Evolutionary conservation across 176 grass and related monocot genomes (phyloP), one percentile per base, ranked within the genome.

Genomic region (Thalia dealbata): DNA sequence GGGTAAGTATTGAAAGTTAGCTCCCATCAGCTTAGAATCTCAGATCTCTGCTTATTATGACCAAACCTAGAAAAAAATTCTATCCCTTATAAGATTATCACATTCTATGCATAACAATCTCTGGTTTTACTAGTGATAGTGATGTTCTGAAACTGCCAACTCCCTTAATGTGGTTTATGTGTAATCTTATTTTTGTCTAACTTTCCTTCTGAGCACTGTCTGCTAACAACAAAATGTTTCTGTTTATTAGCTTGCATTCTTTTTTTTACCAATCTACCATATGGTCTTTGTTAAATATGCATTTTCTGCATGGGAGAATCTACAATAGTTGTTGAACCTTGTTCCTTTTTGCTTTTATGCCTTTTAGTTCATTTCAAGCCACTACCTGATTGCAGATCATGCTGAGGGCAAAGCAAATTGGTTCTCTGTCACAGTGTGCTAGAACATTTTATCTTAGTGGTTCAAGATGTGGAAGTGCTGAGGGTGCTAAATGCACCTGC

Each of bases 401-500:
- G 93, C 87, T 97, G 78, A 87, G 89, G 73, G 79, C 93, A 81
- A 97, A 97, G 83, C 93, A 97, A 83, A 80, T 97, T 16, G 73
- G 89, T 73, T 82, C 85, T 56, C 76, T 97, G 58, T 84, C 87
- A 10, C 93, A 97, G 54, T 92, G 87, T 82, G 93, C 93, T 50
- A 80, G 93, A 50, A 84, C 89, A 32, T 97, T 97, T 79, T 97
- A 97, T 67, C 69, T 97, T 70, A 91, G 73, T 82, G 93, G 93
- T 69, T 78, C 93, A 79, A 86, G 87, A 66, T 80, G 82, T 32
- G 81, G 91, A 71, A 91, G 73, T 72, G 74, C 85, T 24, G 93
- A 97, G 81, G 90, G 81, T 73, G 76, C 89, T 78, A 78, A 90
- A 16, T 92, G 80, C 73, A 91, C 93, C 54, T 88, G 87, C 67